Conservation (phyloP, 2,329 filamentous ascomycete species). For the Arthrobotrys sinensis region DNA sequence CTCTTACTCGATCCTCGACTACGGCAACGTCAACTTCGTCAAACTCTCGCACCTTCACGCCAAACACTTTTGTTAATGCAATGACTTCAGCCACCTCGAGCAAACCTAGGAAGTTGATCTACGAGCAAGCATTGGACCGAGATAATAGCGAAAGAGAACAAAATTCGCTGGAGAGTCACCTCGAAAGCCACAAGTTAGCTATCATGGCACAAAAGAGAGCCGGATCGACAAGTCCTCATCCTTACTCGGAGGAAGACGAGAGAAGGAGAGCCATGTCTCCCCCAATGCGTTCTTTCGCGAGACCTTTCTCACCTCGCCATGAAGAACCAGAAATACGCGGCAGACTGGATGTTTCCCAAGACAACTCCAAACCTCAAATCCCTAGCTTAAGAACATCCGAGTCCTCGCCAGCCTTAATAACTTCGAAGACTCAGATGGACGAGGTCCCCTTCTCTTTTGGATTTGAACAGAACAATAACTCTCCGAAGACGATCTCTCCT, state of each 20-base stretch:
- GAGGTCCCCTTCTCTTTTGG: slow-evolving; percentile 55
- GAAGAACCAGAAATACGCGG: slow-evolving; percentile 36
- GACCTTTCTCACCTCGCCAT: slow-evolving; percentile 43
- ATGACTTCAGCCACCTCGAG: slow-evolving; percentile 51
- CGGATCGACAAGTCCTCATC: slow-evolving; percentile 52
- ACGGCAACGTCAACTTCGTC: slow-evolving; percentile 80
- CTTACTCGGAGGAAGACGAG: slow-evolving; percentile 57
- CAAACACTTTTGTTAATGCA: slow-evolving; percentile 27
- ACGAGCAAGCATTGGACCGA: slow-evolving; percentile 64
- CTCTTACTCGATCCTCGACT: slow-evolving; percentile 82
- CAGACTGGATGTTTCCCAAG: slow-evolving; percentile 12
- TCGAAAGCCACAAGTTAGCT: slow-evolving; percentile 50
- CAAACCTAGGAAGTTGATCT: slow-evolving; percentile 64
- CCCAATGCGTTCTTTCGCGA: slow-evolving; percentile 48
- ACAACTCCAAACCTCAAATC: slow-evolving; percentile 23
- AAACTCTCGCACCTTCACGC: slow-evolving; percentile 50
- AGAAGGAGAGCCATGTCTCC: slow-evolving; percentile 52
- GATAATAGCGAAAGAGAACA: slow-evolving; percentile 55
- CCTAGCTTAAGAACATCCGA: slow-evolving; percentile 36
- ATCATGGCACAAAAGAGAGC: slow-evolving; percentile 54
- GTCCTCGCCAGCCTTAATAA: slow-evolving; percentile 16
- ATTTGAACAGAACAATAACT: slow-evolving; percentile 28
- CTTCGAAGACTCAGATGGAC: neutral
- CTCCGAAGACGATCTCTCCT: slow-evolving; percentile 23
- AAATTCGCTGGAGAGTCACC: slow-evolving; percentile 27